A percentile compares a stretch with the other conserved stretches of the same genome.
Evolutionary conservation across 139 green algal species (phyloP).

Genomic region (Chlorella sp.): DNA sequence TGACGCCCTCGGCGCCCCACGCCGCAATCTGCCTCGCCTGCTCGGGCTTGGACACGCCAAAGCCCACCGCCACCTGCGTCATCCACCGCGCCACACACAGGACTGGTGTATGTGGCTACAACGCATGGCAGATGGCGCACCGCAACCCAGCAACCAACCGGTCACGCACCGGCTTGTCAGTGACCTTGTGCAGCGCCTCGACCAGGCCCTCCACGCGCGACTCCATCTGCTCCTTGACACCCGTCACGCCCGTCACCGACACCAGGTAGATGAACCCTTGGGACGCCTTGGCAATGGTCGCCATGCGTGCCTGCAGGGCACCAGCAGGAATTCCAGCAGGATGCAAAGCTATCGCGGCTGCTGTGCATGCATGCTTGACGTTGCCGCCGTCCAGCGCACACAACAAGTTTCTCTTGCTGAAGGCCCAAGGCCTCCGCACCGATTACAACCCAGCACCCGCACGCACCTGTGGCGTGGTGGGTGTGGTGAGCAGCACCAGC

Average conservation of each 20-base stretch:
- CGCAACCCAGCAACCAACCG: neutral
- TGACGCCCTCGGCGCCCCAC: conserved; percentile 97
- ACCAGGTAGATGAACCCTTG: conserved; percentile 99
- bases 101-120: too few relatives aligned
- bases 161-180: conserved; percentile 63
- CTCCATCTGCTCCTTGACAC: conserved; percentile 56
- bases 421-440: too few relatives aligned
- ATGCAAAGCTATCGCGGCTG: too few relatives aligned
- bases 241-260: conserved; percentile 89
- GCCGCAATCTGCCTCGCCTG: conserved; percentile 72
- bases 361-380: too few relatives aligned
- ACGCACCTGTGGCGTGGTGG: conserved; percentile 67
- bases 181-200: conserved; percentile 57
- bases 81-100: neutral
- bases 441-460: too few relatives aligned
- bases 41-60: conserved; percentile 87
- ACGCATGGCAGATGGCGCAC: too few relatives aligned
- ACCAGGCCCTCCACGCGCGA: conserved; percentile 80
- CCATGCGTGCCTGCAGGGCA: conserved; percentile 57
- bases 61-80: conserved; percentile 83
- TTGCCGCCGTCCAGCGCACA: too few relatives aligned
- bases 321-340: neutral
- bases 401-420: neutral
- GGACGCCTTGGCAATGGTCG: conserved; percentile 71
- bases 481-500: conserved; percentile 88